phyloP scores from a whole-genome alignment of 1,139 yeast genomes.

The Yamadazyma buinensis region DNA sequence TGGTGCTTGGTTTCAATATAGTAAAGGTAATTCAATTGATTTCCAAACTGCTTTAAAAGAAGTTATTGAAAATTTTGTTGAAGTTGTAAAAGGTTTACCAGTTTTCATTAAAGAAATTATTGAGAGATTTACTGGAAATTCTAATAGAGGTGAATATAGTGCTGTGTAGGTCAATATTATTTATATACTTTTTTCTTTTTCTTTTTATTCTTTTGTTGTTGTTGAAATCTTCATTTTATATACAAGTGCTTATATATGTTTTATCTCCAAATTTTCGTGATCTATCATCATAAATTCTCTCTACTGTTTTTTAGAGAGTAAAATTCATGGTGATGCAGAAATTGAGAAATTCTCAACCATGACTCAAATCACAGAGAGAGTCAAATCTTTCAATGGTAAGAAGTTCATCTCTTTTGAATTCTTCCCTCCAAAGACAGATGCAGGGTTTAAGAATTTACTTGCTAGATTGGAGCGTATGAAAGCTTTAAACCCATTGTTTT shows the following conservation, averaged over 20 bases:
- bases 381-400: slow-evolving; percentile 47
- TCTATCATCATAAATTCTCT: too few relatives aligned
- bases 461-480: slow-evolving; percentile 89
- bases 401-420: slow-evolving; percentile 85
- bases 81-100: slow-evolving; percentile 62
- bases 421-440: slow-evolving; percentile 93
- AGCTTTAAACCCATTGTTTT: slow-evolving; percentile 80
- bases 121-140: slow-evolving; percentile 65
- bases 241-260: too few relatives aligned
- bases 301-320: too few relatives aligned
- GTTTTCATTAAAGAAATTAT: slow-evolving; percentile 67
- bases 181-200: too few relatives aligned
- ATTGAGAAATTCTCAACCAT: slow-evolving; percentile 3
- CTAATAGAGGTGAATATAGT: slow-evolving; percentile 81
- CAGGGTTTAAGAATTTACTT: slow-evolving; percentile 77
- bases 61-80: slow-evolving; percentile 65
- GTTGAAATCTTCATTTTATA: too few relatives aligned
- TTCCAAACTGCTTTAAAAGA: slow-evolving; percentile 60
- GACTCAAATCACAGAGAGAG: slow-evolving; percentile 44
- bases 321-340: background rate
- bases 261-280: too few relatives aligned
- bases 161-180: too few relatives aligned
- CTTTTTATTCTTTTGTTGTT: too few relatives aligned
- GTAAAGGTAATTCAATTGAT: slow-evolving; percentile 49
- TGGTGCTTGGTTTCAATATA: slow-evolving; percentile 74